phyloP scores from a whole-genome alignment of 2,329 filamentous ascomycete species.

The Cladophialophora carrionii region DNA sequence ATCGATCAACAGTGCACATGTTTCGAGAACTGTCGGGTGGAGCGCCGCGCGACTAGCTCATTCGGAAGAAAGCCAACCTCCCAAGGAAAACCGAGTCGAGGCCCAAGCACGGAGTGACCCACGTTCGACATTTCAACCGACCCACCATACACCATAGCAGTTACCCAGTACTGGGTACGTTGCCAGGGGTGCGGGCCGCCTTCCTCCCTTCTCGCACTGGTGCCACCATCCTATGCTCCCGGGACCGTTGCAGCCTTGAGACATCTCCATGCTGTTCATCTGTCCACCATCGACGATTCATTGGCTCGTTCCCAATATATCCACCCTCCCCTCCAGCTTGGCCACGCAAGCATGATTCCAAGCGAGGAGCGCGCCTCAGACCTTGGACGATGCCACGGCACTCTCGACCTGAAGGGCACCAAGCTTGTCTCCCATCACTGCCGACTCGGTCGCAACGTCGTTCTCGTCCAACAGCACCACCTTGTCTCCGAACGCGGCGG shows the following conservation, averaged over 20 bases:
- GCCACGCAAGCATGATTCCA: background rate
- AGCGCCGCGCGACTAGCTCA: background rate
- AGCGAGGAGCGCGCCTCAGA: background rate
- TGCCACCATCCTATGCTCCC: background rate
- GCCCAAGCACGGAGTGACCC: background rate
- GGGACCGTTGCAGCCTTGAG: background rate
- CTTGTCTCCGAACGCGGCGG: constrained; percentile 54
- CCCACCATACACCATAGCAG: background rate
- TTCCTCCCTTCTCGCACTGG: background rate
- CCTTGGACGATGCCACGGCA: constrained; percentile 1
- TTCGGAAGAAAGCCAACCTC: background rate
- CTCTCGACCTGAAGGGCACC: constrained; percentile 29
- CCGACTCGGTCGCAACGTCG: constrained; percentile 38
- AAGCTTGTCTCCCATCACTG: constrained; percentile 32
- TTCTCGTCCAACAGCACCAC: constrained; percentile 44
- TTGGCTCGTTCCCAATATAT: background rate
- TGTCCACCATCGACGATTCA: background rate
- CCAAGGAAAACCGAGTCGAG: background rate
- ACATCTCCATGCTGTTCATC: background rate
- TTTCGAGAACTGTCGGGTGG: background rate
- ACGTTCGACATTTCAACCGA: background rate
- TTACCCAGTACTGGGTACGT: too few species aligned
- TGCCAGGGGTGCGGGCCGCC: background rate
- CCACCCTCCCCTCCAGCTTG: background rate
- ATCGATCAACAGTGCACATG: background rate